Base-by-base conservation (phyloP, 2,329 filamentous ascomycete species). In the Magnaporthiopsis incrustans region DNA sequence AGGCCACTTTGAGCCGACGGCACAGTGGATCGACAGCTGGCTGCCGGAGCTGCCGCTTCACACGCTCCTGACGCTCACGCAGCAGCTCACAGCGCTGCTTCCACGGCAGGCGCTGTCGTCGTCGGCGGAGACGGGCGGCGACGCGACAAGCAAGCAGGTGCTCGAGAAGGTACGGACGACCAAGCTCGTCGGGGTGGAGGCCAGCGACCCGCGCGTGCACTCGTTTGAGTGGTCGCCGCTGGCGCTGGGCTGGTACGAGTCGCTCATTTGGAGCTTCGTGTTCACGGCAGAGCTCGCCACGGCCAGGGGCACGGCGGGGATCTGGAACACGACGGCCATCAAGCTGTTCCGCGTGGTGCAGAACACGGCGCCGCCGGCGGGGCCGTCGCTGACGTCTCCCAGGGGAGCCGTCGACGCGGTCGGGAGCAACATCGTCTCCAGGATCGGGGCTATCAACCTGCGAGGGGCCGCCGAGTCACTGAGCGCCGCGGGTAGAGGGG, bases 171-270 rank as follows among this genome's bases (percentile, higher is more conserved):
- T 91, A 66, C 81, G 81, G 65, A 79, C 82, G 25, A 82, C 89
- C 1, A 81, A 85, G 62, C 79, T 96, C 58, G 82, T 86, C 12
- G 88, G 86, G 11, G 85, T 97, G 53, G 92, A 97, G 59, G 87
- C 87, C 1, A 82, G 89, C 0, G 83, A 91, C 63, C 85, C 57
- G 26, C 69, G 90, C 38, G 89, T 95, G 22, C 93, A 97, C 72
- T 89, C 91, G 18, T 98, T 98, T 71, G 92, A 97, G 77, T 98
- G 94, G 94, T 94, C 92, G 3, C 88, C 91, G 0, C 80, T 97
- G 44, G 90, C 91, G 0, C 81, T 98, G 62, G 94, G 93, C 61
- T 98, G 95, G 95, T 97, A 98, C 74, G 92, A 97, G 75, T 94
- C 91, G 6, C 81, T 98, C 15, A 81, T 99, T 12, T 99, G 95